These are phyloP conservation scores for Scutellaria barbata DNA, from an alignment of 257 asterid genomes.

Conservation along the genomic window DNA sequence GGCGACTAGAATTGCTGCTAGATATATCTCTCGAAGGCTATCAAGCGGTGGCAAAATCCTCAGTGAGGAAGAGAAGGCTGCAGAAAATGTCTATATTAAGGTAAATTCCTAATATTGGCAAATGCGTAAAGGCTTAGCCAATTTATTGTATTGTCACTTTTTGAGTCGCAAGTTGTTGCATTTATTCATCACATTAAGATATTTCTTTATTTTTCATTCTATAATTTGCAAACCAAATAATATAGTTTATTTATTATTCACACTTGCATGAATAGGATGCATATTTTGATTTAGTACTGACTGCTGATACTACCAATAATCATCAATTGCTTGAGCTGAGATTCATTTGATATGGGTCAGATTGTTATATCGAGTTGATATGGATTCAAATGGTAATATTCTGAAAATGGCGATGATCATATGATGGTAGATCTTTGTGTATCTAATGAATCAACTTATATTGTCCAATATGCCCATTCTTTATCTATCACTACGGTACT, in stretches of 20 bases:
- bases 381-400: neutral
- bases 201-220: neutral
- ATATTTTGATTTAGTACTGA: neutral
- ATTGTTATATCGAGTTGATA: neutral
- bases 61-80: slow-evolving; percentile 98
- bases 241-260: too few relatives aligned
- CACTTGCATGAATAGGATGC: neutral
- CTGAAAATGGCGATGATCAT: neutral
- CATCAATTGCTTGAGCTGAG: neutral
- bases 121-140: neutral
- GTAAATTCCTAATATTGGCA: slow-evolving; percentile 40
- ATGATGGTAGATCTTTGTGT: neutral
- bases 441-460: neutral
- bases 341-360: slow-evolving; percentile 14
- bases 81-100: slow-evolving; percentile 94
- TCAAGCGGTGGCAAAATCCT: slow-evolving; percentile 77
- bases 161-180: slow-evolving; percentile 18
- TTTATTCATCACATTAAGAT: neutral
- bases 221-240: neutral
- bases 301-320: slow-evolving; percentile 11
- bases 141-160: neutral
- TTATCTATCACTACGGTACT: neutral
- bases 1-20: slow-evolving; percentile 76
- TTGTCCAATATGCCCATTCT: neutral
- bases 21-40: slow-evolving; percentile 75